These are phyloP conservation scores for Thozetella sp. DNA, from an alignment of 495 filamentous ascomycete genomes.

Conservation along the genomic window DNA sequence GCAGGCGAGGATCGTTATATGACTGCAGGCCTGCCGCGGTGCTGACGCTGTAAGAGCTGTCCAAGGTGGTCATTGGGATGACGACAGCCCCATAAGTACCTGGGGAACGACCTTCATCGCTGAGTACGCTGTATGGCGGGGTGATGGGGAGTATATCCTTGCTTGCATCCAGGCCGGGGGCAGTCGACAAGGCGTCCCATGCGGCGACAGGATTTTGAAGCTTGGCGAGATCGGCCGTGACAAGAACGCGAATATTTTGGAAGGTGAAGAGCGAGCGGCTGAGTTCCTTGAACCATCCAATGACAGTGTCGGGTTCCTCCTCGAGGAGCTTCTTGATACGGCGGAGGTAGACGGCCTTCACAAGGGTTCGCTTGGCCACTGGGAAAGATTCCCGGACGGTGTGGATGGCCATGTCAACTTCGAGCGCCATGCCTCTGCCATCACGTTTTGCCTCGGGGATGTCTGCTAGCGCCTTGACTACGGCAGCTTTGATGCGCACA, in stretches of 20 bases:
- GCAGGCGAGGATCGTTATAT: constrained; percentile 75
- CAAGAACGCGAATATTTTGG: constrained; percentile 80
- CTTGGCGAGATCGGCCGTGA: constrained; percentile 80
- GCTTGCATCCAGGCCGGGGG: constrained; percentile 40
- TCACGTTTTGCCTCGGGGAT: constrained; percentile 91
- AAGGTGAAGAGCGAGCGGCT: constrained; percentile 73
- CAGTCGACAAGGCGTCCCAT: constrained; percentile 67
- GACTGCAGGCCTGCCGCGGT: constrained; percentile 73
- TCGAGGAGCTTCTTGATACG: constrained; percentile 77
- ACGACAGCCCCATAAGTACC: constrained; percentile 74
- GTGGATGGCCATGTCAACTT: constrained; percentile 83
- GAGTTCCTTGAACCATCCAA: constrained; percentile 76
- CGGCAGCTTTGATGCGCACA: constrained; percentile 75
- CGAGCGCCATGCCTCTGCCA: constrained; percentile 73
- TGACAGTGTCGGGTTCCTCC: constrained; percentile 68
- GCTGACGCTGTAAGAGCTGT: constrained; percentile 86
- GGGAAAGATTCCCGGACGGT: constrained; percentile 70
- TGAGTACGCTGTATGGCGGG: constrained; percentile 61
- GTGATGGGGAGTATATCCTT: constrained; percentile 44
- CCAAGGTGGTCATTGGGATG: constrained; percentile 88
- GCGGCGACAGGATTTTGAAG: constrained; percentile 78
- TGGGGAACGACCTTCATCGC: constrained; percentile 67
- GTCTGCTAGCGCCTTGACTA: constrained; percentile 86
- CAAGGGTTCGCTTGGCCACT: constrained; percentile 78
- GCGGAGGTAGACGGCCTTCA: constrained; percentile 87